Percentiles rank a stretch among this genome's conserved stretches.
Conservation (phyloP, 2,329 filamentous ascomycete genomes). For the Epichloe elymi region DNA sequence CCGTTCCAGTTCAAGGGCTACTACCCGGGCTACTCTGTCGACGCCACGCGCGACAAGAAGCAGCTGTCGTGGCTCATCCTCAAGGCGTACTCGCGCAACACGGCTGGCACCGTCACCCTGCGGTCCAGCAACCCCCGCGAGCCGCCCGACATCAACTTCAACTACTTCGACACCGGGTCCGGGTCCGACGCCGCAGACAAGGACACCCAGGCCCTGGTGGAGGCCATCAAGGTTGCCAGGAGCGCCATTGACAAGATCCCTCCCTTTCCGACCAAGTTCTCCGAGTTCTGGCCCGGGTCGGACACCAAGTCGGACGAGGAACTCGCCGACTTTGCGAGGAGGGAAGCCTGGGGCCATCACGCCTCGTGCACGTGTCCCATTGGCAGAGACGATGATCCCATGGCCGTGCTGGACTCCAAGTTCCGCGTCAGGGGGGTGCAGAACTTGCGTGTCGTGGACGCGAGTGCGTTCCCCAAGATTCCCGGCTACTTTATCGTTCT, state of each 20-base stretch:
- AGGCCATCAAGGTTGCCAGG: conserved; percentile 15
- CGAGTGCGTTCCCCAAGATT: conserved; percentile 34
- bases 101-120: conserved; percentile 44
- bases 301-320: conserved; percentile 4
- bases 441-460: conserved; percentile 45
- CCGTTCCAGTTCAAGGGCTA: neutral
- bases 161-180: too few relatives aligned
- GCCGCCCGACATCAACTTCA: too few relatives aligned
- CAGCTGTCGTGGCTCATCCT: neutral
- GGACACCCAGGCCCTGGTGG: conserved; percentile 28
- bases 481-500: neutral
- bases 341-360: conserved; percentile 43
- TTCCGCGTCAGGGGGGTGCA: conserved; percentile 38
- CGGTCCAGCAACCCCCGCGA: conserved; percentile 27
- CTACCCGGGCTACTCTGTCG: neutral
- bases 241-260: conserved; percentile 43
- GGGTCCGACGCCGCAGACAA: conserved; percentile 13
- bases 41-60: neutral
- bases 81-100: neutral
- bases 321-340: conserved; percentile 27
- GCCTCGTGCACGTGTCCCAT: conserved; percentile 42
- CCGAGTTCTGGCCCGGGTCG: conserved; percentile 9
- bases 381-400: conserved; percentile 35
- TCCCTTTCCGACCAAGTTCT: conserved; percentile 31
- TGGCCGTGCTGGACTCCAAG: conserved; percentile 40